Base-by-base conservation (phyloP, 1,139 yeast genomes). In the Hyphopichia pseudoburtonii region DNA sequence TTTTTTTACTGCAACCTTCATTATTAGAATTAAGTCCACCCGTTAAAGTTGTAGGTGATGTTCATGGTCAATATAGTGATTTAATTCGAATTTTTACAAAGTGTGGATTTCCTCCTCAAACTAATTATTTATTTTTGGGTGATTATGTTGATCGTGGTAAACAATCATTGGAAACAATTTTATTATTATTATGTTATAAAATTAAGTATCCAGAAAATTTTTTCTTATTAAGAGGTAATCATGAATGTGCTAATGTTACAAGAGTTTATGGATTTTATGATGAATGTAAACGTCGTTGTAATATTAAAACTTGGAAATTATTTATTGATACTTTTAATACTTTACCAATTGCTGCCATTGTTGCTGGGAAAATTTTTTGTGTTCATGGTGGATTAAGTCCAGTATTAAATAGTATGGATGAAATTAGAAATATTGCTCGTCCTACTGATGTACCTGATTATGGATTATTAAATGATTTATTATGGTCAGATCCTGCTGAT, bases 381-480 rank as follows among this genome's bases (percentile, higher is more conserved):
- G 97, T 92, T 35, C 98, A 92, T 62, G 98, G 98, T 15, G 98
- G 98, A 0, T 70, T 92, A 37, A 85, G 95, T 22, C 98, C 98
- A 0, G 94, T 89, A 7, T 72, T 92, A 41, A 86, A 86, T 52
- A 80, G 87, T 21, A 81, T 92, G 84, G 95, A 89, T 64, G 97
- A 92, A 60, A 88, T 92, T 41, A 73, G 96, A 50, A 83, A 80
- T 56, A 87, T 92, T 35, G 94, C 88, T 46, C 74, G 98, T 49
- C 97, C 97, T 18, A 92, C 97, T 0, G 97, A 92, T 62, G 96
- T 92, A 28, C 97, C 97, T 1, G 97, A 92, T 65, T 88, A 86
- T 59, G 98, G 98, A 1, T 67, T 92, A 37, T 74, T 92, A 36
- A 90, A 89, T 60, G 98, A 92, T 62, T 69, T 92, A 49, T 66